phyloP scores from a whole-genome alignment of 176 grass and related monocot species.

The Paspalum vaginatum region DNA sequence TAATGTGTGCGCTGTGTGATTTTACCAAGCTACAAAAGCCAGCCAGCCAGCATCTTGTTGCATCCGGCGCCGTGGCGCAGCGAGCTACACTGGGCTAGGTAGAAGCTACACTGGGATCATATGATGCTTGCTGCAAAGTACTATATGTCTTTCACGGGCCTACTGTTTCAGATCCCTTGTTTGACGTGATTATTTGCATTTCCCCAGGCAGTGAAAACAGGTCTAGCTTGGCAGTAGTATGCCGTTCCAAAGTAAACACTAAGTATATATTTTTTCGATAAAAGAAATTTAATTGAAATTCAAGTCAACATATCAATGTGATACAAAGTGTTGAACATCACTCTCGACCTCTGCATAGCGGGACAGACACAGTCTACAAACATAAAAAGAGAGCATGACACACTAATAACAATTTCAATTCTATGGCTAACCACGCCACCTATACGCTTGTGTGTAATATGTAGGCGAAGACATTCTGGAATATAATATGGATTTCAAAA shows the following conservation, averaged over 20 bases:
- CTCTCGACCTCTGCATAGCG: too few species aligned
- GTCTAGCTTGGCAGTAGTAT: not conserved
- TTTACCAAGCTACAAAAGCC: not conserved
- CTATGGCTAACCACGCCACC: too few species aligned
- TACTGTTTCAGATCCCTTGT: not conserved
- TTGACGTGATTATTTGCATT: conserved; percentile 4
- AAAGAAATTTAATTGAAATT: too few species aligned
- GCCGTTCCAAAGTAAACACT: not conserved
- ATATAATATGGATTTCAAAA: not conserved
- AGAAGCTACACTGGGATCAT: not conserved
- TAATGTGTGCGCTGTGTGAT: not conserved
- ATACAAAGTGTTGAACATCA: too few species aligned
- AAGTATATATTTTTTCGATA: too few species aligned
- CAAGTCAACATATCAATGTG: too few species aligned
- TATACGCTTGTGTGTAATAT: too few species aligned
- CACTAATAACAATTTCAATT: too few species aligned
- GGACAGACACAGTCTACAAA: too few species aligned
- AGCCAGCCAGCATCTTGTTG: not conserved
- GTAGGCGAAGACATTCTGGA: not conserved
- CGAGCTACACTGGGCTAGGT: not conserved
- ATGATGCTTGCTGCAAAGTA: conserved; percentile 28
- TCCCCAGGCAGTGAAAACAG: not conserved
- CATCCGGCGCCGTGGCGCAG: not conserved
- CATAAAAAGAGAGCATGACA: too few species aligned
- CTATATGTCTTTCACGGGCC: conserved; percentile 15